phyloP scores from a whole-genome alignment of 441 rosid species.

The Erysimum cheiri region DNA sequence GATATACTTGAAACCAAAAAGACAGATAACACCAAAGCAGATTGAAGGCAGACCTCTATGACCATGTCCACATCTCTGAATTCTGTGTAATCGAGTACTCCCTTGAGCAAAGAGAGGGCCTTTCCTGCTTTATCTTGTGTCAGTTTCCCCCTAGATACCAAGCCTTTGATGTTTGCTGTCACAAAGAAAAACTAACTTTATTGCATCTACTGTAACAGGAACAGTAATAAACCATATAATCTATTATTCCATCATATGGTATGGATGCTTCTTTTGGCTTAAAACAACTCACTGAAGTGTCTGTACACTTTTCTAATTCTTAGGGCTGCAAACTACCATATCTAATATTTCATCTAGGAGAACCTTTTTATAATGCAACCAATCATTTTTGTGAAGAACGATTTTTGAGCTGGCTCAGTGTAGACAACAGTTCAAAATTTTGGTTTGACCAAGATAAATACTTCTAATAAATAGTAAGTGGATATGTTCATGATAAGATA shows the following conservation, averaged over 20 bases:
- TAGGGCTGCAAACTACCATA: background rate
- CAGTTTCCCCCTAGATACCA: slow-evolving; percentile 76
- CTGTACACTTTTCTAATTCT: slow-evolving; percentile 10
- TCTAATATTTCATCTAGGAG: background rate
- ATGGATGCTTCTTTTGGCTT: slow-evolving; percentile 22
- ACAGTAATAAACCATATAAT: background rate
- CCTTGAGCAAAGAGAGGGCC: slow-evolving; percentile 80
- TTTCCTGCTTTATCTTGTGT: slow-evolving; percentile 73
- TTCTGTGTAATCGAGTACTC: slow-evolving; percentile 80
- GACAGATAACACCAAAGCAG: slow-evolving; percentile 15
- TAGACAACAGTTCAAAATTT: slow-evolving; percentile 7
- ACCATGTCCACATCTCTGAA: slow-evolving; percentile 95
- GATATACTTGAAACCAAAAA: slow-evolving; percentile 30
- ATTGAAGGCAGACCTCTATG: slow-evolving; percentile 69
- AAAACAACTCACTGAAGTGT: slow-evolving; percentile 17
- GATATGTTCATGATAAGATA: slow-evolving; percentile 28
- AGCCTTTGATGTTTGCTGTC: slow-evolving; percentile 76
- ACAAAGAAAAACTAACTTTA: slow-evolving; percentile 34
- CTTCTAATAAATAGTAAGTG: slow-evolving; percentile 1
- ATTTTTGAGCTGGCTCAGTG: background rate
- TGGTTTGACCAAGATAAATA: slow-evolving; percentile 2
- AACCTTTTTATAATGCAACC: background rate
- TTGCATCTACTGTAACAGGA: slow-evolving; percentile 11
- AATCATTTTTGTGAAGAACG: slow-evolving; percentile 2
- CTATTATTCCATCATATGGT: background rate